Conservation (phyloP, 2,329 filamentous ascomycete species). For the Dothiorella sarmentorum region DNA sequence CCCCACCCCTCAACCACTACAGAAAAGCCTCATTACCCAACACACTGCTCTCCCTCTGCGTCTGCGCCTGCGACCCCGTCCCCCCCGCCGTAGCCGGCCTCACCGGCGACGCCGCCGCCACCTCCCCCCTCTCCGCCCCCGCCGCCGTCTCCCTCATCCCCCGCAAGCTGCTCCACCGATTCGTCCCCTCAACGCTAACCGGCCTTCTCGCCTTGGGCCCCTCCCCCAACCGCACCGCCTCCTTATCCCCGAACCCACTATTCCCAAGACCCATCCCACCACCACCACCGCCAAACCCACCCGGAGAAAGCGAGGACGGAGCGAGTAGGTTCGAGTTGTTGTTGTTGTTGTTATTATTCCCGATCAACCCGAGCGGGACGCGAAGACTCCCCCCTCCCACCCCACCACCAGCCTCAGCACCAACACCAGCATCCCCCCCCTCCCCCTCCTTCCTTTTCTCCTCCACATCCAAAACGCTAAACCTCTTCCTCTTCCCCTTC, state of each 20-base stretch:
- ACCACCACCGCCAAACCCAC: background rate
- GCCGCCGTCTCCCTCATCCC: background rate
- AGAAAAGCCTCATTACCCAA: conserved; percentile 15
- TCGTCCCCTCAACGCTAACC: conserved; percentile 7
- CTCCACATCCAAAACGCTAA: background rate
- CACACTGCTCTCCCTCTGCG: background rate
- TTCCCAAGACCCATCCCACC: background rate
- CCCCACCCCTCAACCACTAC: background rate
- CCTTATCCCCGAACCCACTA: background rate
- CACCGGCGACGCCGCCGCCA: background rate
- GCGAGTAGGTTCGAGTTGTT: background rate
- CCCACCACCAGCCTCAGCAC: background rate
- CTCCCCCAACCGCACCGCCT: background rate
- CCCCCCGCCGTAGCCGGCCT: background rate
- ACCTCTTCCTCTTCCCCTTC: background rate
- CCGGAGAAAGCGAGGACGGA: too few species aligned
- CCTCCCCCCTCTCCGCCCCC: background rate
- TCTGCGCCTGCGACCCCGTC: background rate
- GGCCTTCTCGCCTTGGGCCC: background rate
- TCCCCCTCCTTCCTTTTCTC: too few species aligned
- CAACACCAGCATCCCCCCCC: background rate
- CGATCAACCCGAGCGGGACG: conserved; percentile 5
- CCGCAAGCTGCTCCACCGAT: conserved; percentile 3
- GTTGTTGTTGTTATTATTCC: background rate
- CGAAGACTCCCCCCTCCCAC: background rate